phyloP scores from a whole-genome alignment of 2,329 filamentous ascomycete species.

The Clonostachys chloroleuca region DNA sequence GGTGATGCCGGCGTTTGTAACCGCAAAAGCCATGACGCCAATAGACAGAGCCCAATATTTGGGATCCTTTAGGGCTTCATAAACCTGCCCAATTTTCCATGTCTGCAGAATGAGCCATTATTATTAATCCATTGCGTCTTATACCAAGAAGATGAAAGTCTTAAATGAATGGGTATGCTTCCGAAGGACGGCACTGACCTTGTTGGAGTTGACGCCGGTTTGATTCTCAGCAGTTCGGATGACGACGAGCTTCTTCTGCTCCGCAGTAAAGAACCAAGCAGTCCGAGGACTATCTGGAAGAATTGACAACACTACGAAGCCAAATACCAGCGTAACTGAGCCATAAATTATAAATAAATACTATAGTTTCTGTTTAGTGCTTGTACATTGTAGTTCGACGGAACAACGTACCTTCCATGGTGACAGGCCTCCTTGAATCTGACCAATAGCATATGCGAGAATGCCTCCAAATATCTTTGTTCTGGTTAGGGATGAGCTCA shows the following conservation, averaged over 20 bases:
- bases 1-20: constrained; percentile 64
- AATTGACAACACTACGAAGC: constrained; percentile 6
- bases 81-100: constrained; percentile 8
- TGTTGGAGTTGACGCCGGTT: constrained; percentile 4
- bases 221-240: constrained; percentile 6
- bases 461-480: constrained; percentile 16
- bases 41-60: constrained; percentile 13
- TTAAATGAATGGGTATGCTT: no score
- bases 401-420: no score
- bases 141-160: no score
- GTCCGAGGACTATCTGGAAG: constrained; percentile 11
- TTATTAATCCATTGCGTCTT: no score
- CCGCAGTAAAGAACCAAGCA: constrained; percentile 12
- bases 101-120: constrained; percentile 3
- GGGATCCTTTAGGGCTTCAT: constrained; percentile 9
- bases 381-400: no score
- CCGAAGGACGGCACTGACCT: background rate
- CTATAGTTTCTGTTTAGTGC: background rate
- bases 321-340: constrained; percentile 6
- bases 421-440: constrained; percentile 9
- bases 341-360: constrained; percentile 18
- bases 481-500: no score
- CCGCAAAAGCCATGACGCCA: constrained; percentile 50
- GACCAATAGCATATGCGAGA: constrained; percentile 17
- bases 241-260: constrained; percentile 9